Conservation (phyloP, 1,284 basidiomycete species). For the Butyriboletus appendiculatus region DNA sequence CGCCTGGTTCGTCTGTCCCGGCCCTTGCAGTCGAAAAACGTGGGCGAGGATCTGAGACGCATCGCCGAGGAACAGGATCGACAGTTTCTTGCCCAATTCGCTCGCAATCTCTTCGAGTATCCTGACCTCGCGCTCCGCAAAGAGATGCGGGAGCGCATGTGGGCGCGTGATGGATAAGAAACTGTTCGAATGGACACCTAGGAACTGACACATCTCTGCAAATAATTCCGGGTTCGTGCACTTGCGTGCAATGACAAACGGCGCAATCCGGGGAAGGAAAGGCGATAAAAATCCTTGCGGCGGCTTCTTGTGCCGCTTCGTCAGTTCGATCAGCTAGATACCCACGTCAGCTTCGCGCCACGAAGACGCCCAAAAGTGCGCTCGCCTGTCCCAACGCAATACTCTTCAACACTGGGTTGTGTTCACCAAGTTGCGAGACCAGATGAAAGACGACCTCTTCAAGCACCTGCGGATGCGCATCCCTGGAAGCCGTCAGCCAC, state of each 20-base stretch:
- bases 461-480: slow-evolving; percentile 52
- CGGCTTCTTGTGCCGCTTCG: slow-evolving; percentile 61
- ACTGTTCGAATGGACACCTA: slow-evolving; percentile 53
- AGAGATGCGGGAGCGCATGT: slow-evolving; percentile 71
- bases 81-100: slow-evolving; percentile 48
- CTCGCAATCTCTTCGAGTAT: slow-evolving; percentile 46
- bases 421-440: slow-evolving; percentile 67
- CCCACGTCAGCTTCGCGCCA: slow-evolving; percentile 13
- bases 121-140: slow-evolving; percentile 60
- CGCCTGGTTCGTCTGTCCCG: slow-evolving; percentile 53
- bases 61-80: slow-evolving; percentile 61
- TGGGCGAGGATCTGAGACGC: slow-evolving; percentile 70
- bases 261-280: slow-evolving; percentile 68
- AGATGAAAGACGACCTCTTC: slow-evolving; percentile 65
- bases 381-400: slow-evolving; percentile 64
- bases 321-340: slow-evolving; percentile 60
- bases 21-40: slow-evolving; percentile 62
- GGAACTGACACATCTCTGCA: slow-evolving; percentile 62
- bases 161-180: slow-evolving; percentile 72
- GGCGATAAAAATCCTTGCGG: slow-evolving; percentile 73
- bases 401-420: slow-evolving; percentile 68
- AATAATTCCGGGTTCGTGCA: slow-evolving; percentile 60
- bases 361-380: not conserved
- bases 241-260: slow-evolving; percentile 63
- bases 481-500: slow-evolving; percentile 37